Evolutionary conservation across 1,139 yeast species (phyloP).

Genomic region (Kurtzmaniella quercitrusa): DNA sequence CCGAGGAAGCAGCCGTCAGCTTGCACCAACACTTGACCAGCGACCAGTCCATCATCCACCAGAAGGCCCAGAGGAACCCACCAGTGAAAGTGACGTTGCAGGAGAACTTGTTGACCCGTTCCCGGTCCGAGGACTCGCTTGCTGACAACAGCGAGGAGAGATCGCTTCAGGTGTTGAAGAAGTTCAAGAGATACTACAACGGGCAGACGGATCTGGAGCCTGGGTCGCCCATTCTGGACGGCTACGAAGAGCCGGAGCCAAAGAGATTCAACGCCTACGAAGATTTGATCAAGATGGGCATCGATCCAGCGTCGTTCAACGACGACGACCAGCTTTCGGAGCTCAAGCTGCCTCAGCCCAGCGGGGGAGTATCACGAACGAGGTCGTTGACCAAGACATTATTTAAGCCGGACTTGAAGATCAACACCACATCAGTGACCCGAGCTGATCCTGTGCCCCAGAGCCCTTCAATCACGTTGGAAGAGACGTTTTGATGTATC

Average conservation of each 20-base stretch:
- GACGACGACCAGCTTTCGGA: conserved; percentile 20
- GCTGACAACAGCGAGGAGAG: conserved; percentile 7
- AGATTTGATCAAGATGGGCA: conserved; percentile 29
- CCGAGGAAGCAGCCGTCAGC: conserved; percentile 25
- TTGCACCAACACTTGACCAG: conserved; percentile 20
- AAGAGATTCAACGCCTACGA: conserved; percentile 23
- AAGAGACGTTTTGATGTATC: conserved; percentile 29
- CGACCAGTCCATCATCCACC: conserved; percentile 7
- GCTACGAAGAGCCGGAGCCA: conserved; percentile 40
- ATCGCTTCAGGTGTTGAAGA: conserved; percentile 16
- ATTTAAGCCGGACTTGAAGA: conserved; percentile 28
- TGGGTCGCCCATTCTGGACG: conserved; percentile 5
- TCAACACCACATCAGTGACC: conserved; percentile 14
- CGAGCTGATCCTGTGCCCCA: conserved; percentile 14
- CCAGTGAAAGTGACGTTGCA: conserved; percentile 32
- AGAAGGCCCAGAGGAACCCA: background rate
- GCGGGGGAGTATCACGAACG: conserved; percentile 12
- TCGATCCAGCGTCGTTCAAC: conserved; percentile 23
- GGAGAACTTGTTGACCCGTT: conserved; percentile 37
- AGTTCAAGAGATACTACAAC: conserved; percentile 24
- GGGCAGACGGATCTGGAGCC: conserved; percentile 7
- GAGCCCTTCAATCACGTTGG: conserved; percentile 41
- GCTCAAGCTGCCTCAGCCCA: conserved; percentile 9
- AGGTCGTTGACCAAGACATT: conserved; percentile 32
- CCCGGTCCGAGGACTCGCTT: conserved; percentile 33